Percentiles rank a stretch among this genome's conserved stretches.
These are phyloP conservation scores for Ceraceosorus guamensis DNA, from an alignment of 1,284 basidiomycete species.

Conservation along the genomic window DNA sequence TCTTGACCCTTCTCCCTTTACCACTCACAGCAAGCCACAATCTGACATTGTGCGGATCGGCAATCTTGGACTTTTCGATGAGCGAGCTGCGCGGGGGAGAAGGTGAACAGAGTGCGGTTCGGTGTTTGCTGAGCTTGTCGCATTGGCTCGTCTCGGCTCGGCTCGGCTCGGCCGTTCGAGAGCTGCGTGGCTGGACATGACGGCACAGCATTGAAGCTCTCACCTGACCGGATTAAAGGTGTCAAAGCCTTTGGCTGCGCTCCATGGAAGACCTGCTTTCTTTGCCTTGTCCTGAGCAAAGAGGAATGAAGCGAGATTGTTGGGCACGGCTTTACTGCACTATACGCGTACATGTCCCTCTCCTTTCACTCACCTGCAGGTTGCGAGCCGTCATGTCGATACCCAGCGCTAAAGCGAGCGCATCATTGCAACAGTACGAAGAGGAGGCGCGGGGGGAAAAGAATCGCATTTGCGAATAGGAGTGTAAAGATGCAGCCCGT, in stretches of 20 bases:
- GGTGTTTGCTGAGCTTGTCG: constrained; percentile 17
- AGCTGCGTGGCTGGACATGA: no score
- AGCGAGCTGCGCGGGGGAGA: constrained; percentile 63
- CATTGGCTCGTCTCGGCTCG: no score
- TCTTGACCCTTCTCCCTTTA: neutral
- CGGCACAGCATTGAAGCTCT: no score
- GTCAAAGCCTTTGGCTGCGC: constrained; percentile 81
- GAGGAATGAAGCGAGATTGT: neutral
- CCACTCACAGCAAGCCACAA: constrained; percentile 64
- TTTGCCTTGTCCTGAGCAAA: constrained; percentile 83
- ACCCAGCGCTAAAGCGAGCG: constrained; percentile 62
- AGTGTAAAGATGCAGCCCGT: neutral
- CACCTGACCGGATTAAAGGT: constrained; percentile 68
- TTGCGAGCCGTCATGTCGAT: constrained; percentile 95
- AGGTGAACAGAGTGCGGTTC: constrained; percentile 6
- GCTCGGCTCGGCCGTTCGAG: no score
- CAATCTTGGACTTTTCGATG: constrained; percentile 66
- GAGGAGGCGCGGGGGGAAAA: neutral
- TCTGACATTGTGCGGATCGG: constrained; percentile 67
- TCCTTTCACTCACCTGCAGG: constrained; percentile 64
- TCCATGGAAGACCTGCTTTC: constrained; percentile 88
- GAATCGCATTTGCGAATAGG: neutral
- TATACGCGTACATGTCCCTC: neutral
- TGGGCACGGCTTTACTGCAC: neutral
- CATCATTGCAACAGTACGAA: neutral